Conservation (phyloP, 371 early-diverging fungal species). For the Syncephalis fuscata region DNA sequence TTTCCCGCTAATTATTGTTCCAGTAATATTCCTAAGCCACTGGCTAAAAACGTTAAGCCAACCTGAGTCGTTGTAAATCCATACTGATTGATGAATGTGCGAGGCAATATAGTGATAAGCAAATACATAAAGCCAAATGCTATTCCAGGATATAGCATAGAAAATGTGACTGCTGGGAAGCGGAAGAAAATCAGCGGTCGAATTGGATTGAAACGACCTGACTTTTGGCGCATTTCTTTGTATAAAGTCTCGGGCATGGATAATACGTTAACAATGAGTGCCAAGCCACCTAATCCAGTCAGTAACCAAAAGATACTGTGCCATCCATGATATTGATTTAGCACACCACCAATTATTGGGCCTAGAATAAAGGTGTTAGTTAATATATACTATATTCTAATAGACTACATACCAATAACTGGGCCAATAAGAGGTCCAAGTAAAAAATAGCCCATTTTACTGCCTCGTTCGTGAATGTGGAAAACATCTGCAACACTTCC, state of each 20-base stretch:
- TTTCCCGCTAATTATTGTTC: slow-evolving; percentile 21
- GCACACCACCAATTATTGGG: slow-evolving; percentile 24
- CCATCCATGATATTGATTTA: slow-evolving; percentile 38
- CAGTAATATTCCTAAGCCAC: slow-evolving; percentile 25
- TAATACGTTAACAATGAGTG: slow-evolving; percentile 33
- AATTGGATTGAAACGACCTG: slow-evolving; percentile 9
- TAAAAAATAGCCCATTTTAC: slow-evolving; percentile 37
- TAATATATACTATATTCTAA: too few species aligned
- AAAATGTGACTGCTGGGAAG: slow-evolving; percentile 23
- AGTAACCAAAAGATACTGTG: slow-evolving; percentile 44
- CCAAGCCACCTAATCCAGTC: slow-evolving; percentile 28
- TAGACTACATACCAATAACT: slow-evolving; percentile 12
- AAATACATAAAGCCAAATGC: slow-evolving; percentile 33
- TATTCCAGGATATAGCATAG: slow-evolving; percentile 25
- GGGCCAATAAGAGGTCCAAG: slow-evolving; percentile 38
- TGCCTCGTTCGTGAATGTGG: slow-evolving; percentile 20
- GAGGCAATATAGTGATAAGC: slow-evolving; percentile 18
- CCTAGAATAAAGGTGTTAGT: slow-evolving; percentile 26
- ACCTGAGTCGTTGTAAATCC: slow-evolving; percentile 17
- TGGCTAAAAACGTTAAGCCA: slow-evolving; percentile 21
- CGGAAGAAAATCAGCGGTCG: slow-evolving; percentile 19
- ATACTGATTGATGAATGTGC: slow-evolving; percentile 13
- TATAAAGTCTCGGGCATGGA: slow-evolving; percentile 42
- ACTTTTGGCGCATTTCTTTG: slow-evolving; percentile 1
- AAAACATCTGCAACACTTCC: slow-evolving; percentile 43